Evolutionary conservation across 345 rosid species (phyloP).

Genomic region (Boechera retrofracta): DNA sequence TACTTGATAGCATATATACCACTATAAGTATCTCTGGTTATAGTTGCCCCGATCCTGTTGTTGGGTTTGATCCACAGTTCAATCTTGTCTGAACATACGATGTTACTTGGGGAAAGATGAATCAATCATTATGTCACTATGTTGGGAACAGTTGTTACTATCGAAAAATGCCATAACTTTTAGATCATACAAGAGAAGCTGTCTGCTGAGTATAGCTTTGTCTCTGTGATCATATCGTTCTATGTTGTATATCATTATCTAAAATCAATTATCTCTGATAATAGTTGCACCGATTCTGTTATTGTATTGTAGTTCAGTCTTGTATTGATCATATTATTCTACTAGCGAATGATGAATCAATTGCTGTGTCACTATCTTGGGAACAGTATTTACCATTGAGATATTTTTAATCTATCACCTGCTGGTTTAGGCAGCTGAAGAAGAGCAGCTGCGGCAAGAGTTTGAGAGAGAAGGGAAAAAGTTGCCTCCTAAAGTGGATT

Average conservation of each 20-base stretch:
- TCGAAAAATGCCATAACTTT: background rate
- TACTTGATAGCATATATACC: background rate
- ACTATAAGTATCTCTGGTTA: background rate
- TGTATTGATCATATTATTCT: background rate
- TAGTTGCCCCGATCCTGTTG: background rate
- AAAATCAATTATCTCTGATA: background rate
- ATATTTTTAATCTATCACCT: constrained; percentile 2
- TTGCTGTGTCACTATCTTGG: background rate
- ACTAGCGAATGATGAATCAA: background rate
- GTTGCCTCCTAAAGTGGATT: constrained; percentile 74
- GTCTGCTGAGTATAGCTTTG: background rate
- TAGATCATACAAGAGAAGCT: background rate
- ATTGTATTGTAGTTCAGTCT: background rate
- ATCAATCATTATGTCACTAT: background rate
- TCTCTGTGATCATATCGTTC: background rate
- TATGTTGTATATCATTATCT: constrained; percentile 1
- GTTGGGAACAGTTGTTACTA: background rate
- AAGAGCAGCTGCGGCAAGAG: constrained; percentile 73
- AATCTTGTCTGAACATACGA: background rate
- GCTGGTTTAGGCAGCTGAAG: constrained; percentile 77
- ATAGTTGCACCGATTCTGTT: constrained; percentile 2
- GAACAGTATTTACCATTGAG: background rate
- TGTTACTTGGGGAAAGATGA: background rate
- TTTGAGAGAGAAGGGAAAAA: constrained; percentile 86
- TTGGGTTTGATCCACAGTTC: background rate